A percentile compares a stretch with the other conserved stretches of the same genome.
Conservation (phyloP, 2,329 filamentous ascomycete species). For the Neocucurbitaria cava region DNA sequence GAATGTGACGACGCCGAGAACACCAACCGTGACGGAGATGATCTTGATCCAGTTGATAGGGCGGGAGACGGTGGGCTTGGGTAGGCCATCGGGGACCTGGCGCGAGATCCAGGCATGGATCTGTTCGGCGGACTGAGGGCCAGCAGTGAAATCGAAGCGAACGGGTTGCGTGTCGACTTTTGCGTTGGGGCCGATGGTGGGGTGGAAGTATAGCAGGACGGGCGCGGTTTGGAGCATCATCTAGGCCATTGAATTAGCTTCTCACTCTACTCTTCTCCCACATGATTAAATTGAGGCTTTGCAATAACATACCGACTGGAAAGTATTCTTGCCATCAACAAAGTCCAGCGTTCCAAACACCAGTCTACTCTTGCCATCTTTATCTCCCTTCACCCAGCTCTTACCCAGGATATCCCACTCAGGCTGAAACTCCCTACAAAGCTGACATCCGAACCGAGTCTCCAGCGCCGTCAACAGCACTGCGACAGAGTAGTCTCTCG, state of each 20-base stretch:
- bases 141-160: conserved; percentile 83
- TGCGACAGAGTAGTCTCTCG: conserved; percentile 82
- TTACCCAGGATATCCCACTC: conserved; percentile 89
- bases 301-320: conserved; percentile 81
- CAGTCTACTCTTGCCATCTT: conserved; percentile 72
- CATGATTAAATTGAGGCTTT: not conserved
- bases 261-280: too few relatives aligned
- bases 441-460: conserved; percentile 78
- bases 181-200: conserved; percentile 82
- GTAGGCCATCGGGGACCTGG: conserved; percentile 71
- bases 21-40: conserved; percentile 69
- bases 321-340: conserved; percentile 78
- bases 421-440: conserved; percentile 90
- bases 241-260: conserved; percentile 59
- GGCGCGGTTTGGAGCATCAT: conserved; percentile 93
- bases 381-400: conserved; percentile 88
- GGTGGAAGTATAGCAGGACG: conserved; percentile 84
- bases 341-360: conserved; percentile 91
- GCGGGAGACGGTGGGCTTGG: conserved; percentile 78
- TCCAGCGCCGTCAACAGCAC: conserved; percentile 90
- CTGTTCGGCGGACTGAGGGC: conserved; percentile 76
- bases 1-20: conserved; percentile 73
- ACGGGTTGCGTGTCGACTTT: conserved; percentile 71
- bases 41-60: conserved; percentile 88
- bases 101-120: conserved; percentile 80